Evolutionary conservation across 148 eudicot species (phyloP).

Genomic region (Tetragonia tetragonoides): DNA sequence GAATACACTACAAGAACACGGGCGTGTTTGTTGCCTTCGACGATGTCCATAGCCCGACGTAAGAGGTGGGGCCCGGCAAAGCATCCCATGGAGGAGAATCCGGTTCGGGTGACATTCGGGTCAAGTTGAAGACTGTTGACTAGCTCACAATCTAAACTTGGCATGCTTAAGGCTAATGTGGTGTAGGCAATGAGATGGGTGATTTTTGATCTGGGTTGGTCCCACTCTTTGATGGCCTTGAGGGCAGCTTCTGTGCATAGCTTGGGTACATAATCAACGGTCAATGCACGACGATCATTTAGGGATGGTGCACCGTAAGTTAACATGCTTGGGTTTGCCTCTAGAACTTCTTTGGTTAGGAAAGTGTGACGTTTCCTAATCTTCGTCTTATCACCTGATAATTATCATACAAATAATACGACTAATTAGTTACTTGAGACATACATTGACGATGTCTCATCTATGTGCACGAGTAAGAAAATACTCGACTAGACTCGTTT

Average conservation of each 20-base stretch:
- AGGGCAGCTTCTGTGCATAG: neutral
- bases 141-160: neutral
- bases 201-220: conserved; percentile 3
- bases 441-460: too few species aligned
- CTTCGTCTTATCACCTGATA: conserved; percentile 2
- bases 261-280: neutral
- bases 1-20: neutral
- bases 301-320: conserved; percentile 1
- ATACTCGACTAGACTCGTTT: neutral
- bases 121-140: neutral
- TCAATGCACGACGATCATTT: neutral
- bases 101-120: neutral
- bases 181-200: neutral
- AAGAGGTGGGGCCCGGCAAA: conserved; percentile 1
- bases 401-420: neutral
- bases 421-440: neutral
- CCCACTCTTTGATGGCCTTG: conserved; percentile 10
- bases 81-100: neutral
- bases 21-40: neutral
- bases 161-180: neutral
- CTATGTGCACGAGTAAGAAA: neutral
- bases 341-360: neutral
- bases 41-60: neutral
- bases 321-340: conserved; percentile 9
- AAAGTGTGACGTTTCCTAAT: conserved; percentile 4